Base-by-base conservation (phyloP, 2,329 filamentous ascomycete species). In the Rosellinia necatrix region DNA sequence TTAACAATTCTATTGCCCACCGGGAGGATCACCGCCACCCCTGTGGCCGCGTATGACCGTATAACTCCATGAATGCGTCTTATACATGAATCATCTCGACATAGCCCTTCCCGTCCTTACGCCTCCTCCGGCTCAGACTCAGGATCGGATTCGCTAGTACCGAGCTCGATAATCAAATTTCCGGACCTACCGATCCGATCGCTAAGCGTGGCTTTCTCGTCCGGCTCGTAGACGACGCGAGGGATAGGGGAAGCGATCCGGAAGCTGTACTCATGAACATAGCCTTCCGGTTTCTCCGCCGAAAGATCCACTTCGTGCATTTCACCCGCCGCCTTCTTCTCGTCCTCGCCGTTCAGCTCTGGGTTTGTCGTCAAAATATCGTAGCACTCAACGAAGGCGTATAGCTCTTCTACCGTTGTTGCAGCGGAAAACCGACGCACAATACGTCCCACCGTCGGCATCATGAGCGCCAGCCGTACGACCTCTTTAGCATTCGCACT, bases 331-430 rank as follows among this genome's bases (percentile, higher is more conserved):
- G 49, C 56, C 12, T 59, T 63, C 15, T 71, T 72, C 55, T 59
- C 43, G 13, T 60, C 57, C 19, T 59, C 60, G 30, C 59, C 61
- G 19, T 68, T 72, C 2, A 92, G 65, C 5, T 62, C 60, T 3
- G 60, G 53, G 38, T 62, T 62, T n/a, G 57, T 62, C 19, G 53
- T 62, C 24, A 60, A 27, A 10, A 88, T 65, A 49, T 91, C 86
- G 70, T 92, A 88, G 74, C 93, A 97, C 70, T 99, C 94, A 2
- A 97, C 92, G 74, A 96, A 97, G 0, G 93, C 94, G 72, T 97
- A 97, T 5, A 99, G 76, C 67, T 97, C 92, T 70, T 97, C 93
- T 32, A 97, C 77, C 2, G 82, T 80, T 0, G 89, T 84, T n/a
- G 84, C 78, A 1, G 81, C 78, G 0, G 78, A 72, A 70, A 99